A percentile compares a stretch with the other conserved stretches of the same genome.
Conservation (phyloP, 106 monocot species). For the Acorus calamus region DNA sequence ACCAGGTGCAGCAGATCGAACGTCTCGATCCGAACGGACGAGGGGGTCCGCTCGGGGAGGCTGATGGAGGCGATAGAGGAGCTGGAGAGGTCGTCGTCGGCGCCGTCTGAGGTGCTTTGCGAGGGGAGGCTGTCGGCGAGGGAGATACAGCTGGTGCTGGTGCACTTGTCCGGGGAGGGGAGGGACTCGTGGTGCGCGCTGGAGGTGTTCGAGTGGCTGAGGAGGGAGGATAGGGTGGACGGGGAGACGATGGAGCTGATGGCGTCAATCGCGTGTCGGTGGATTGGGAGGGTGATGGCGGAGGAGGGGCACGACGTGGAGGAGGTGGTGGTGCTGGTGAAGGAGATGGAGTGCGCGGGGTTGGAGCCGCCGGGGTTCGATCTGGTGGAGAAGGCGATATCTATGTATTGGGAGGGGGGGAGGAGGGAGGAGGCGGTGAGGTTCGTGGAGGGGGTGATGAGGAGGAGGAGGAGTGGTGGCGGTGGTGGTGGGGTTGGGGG, state of each 20-base stretch:
- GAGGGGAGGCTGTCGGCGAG: conserved; percentile 66
- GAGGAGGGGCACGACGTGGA: conserved; percentile 29
- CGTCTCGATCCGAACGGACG: too few species aligned
- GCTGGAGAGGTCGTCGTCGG: conserved; percentile 69
- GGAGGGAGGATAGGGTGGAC: conserved; percentile 72
- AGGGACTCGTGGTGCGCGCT: conserved; percentile 88
- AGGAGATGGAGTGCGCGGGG: conserved; percentile 92
- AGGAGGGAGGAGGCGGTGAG: conserved; percentile 63
- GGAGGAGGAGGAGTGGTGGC: conserved; percentile 38
- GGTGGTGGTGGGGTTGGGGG: conserved; percentile 15
- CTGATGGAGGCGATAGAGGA: conserved; percentile 69
- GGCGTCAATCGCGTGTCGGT: conserved; percentile 82
- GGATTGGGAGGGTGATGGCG: conserved; percentile 70
- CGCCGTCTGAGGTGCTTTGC: conserved; percentile 69
- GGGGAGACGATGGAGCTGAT: conserved; percentile 93
- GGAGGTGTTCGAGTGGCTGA: conserved; percentile 90
- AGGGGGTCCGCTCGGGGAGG: conserved; percentile 11
- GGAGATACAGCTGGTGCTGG: conserved; percentile 84
- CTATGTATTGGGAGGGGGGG: conserved; percentile 79
- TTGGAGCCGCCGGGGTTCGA: conserved; percentile 68
- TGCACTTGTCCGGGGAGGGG: conserved; percentile 93
- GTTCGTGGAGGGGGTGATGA: conserved; percentile 69
- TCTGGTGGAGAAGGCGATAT: conserved; percentile 92
- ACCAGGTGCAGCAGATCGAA: too few species aligned
- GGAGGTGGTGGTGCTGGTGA: conserved; percentile 70